Evolutionary conservation across 2,329 filamentous ascomycete genomes (phyloP).

Genomic region (Mycosphaerella sp.): DNA sequence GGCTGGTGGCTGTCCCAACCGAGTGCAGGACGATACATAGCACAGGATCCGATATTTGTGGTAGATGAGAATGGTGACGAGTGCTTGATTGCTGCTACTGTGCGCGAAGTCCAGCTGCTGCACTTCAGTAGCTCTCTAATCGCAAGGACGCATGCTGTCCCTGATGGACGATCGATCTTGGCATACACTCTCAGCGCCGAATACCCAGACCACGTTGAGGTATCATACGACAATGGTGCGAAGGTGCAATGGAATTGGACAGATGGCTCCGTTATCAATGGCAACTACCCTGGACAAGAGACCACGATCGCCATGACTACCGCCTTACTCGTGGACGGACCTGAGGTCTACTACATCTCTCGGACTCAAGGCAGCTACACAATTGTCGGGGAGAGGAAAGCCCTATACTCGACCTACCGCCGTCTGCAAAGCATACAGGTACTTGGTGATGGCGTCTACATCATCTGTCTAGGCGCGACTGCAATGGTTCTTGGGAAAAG

Average conservation of each 20-base stretch:
- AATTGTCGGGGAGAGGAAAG: constrained; percentile 34
- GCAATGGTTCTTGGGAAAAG: constrained; percentile 57
- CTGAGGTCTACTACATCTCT: constrained; percentile 19
- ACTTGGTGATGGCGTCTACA: constrained; percentile 51
- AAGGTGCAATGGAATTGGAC: constrained; percentile 54
- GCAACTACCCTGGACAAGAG: constrained; percentile 20
- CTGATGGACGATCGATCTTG: constrained; percentile 43
- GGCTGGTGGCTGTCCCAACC: constrained; percentile 47
- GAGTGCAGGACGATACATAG: constrained; percentile 50
- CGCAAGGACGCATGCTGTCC: constrained; percentile 61
- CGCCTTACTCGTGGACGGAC: constrained; percentile 9
- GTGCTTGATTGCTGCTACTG: constrained; percentile 30
- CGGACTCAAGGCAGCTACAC: constrained; percentile 21
- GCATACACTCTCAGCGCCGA: constrained; percentile 48
- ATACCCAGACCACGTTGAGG: constrained; percentile 49
- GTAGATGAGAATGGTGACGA: constrained; percentile 37
- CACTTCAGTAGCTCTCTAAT: constrained; percentile 75
- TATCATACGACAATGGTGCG: constrained; percentile 44
- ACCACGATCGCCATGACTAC: constrained; percentile 17
- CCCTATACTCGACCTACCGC: constrained; percentile 35
- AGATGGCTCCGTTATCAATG: constrained; percentile 12
- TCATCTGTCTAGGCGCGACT: constrained; percentile 51
- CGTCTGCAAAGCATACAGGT: constrained; percentile 39
- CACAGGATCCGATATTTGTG: constrained; percentile 53
- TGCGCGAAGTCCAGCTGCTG: constrained; percentile 39